Evolutionary conservation across 805 yeast species (phyloP), one percentile per base, ranked within the genome.

Genomic region (Candida endomychidarum): DNA sequence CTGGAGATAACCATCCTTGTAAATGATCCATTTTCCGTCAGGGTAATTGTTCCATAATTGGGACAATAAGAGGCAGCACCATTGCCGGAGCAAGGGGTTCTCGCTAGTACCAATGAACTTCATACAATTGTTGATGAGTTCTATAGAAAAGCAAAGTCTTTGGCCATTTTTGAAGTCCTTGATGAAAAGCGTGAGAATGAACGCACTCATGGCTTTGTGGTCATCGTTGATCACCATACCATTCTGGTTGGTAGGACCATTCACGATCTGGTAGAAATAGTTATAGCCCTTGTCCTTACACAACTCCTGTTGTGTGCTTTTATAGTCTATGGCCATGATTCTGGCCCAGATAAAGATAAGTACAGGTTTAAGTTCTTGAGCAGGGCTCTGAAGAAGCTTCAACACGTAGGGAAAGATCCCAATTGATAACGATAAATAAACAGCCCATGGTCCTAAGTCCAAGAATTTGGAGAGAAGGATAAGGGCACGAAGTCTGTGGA

Each of bases 391-490:
- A 23, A 93, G 65, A 16, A 93, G 72, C 52, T 90, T 88, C 40
- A 91, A 68, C 22, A 93, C 96, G 56, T 93, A 93, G 0, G 98
- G 98, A 61, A 91, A 93, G 21, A 93, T 91, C 16, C 98, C 98
- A 48, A 93, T 90, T 6, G 96, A 86, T 22, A 93, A 66, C 0
- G 97, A 95, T 21, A 90, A 67, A 52, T 89, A 86, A 0, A 93
- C 98, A 0, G 99, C 98, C 95, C 96, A 88, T 0, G 99, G 96
- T 0, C 99, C 99, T 25, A 93, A 65, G 60, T 93, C 99, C 30
- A 93, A 69, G 57, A 91, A 93, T 51, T 86, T 78, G 3, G 96
- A 83, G 9, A 93, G 70, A 41, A 93, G 59, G 25, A 86, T 86
- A 38, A 93, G 68, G 0, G 99, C 98, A 20, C 98, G 66, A 11